Conservation (phyloP, 2,329 filamentous ascomycete species). For the Colletotrichum sp. region DNA sequence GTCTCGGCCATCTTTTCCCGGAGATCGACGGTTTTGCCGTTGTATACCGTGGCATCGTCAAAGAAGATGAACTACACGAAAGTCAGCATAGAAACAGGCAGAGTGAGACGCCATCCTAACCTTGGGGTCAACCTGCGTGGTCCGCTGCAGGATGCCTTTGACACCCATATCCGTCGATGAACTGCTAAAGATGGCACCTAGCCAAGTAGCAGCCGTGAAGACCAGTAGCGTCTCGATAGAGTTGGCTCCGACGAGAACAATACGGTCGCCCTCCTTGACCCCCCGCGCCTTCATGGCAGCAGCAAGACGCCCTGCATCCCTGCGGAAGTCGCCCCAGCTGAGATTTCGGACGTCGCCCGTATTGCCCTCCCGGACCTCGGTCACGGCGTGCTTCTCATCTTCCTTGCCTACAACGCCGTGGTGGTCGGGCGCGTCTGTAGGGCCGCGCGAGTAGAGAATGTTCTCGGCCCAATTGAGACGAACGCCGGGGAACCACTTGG, state of each 20-base stretch:
- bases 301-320: slow-evolving; percentile 61
- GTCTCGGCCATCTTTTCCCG: slow-evolving; percentile 74
- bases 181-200: slow-evolving; percentile 79
- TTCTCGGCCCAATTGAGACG: slow-evolving; percentile 83
- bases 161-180: slow-evolving; percentile 85
- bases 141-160: slow-evolving; percentile 75
- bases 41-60: slow-evolving; percentile 81
- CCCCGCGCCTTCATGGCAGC: slow-evolving; percentile 71
- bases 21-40: slow-evolving; percentile 76
- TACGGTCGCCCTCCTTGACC: slow-evolving; percentile 72
- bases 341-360: slow-evolving; percentile 55
- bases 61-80: slow-evolving; percentile 70
- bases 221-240: slow-evolving; percentile 76
- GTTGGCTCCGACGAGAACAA: slow-evolving; percentile 78
- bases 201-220: slow-evolving; percentile 70
- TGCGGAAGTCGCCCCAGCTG: slow-evolving; percentile 71
- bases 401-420: slow-evolving; percentile 68
- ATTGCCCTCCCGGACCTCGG: slow-evolving; percentile 73
- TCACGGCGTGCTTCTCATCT: slow-evolving; percentile 72
- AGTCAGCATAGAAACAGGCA: background rate
- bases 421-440: slow-evolving; percentile 43
- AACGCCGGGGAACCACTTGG: slow-evolving; percentile 79
- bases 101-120: slow-evolving; percentile 29
- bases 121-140: slow-evolving; percentile 76
- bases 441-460: slow-evolving; percentile 65